Percentiles rank a stretch among this genome's conserved stretches.
Conservation (phyloP, 805 yeast species). For the Wickerhamiella nectarea region DNA sequence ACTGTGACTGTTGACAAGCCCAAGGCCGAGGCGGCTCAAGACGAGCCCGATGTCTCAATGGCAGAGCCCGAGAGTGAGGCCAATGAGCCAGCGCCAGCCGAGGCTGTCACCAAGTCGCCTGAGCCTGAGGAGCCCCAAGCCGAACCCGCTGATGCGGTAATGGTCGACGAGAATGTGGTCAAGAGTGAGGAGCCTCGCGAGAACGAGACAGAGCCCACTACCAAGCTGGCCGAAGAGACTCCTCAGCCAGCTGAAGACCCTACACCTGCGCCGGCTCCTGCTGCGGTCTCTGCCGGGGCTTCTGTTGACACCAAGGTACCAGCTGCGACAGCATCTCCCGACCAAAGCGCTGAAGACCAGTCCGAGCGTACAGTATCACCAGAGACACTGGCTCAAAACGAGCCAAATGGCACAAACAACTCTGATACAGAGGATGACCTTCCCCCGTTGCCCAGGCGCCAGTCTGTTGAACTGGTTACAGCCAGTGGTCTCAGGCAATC, state of each 20-base stretch:
- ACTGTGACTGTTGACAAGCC: no score
- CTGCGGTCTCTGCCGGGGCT: background rate
- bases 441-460: background rate
- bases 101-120: no score
- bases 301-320: no score
- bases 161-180: no score
- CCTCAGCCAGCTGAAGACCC: background rate
- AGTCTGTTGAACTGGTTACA: background rate
- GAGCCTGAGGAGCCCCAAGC: background rate
- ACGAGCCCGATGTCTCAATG: background rate
- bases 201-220: background rate
- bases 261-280: background rate
- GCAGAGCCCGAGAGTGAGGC: background rate
- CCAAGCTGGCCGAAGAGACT: background rate
- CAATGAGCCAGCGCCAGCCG: no score
- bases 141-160: background rate
- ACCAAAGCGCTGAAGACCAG: background rate
- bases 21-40: background rate
- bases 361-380: background rate
- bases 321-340: no score
- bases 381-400: no score
- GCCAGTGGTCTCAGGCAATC: conserved; percentile 11
- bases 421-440: conserved; percentile 1
- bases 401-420: background rate
- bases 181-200: background rate